Evolutionary conservation across 177 flowering plant genomes (phyloP).

Genomic region (Tripterygium wilfordii): DNA sequence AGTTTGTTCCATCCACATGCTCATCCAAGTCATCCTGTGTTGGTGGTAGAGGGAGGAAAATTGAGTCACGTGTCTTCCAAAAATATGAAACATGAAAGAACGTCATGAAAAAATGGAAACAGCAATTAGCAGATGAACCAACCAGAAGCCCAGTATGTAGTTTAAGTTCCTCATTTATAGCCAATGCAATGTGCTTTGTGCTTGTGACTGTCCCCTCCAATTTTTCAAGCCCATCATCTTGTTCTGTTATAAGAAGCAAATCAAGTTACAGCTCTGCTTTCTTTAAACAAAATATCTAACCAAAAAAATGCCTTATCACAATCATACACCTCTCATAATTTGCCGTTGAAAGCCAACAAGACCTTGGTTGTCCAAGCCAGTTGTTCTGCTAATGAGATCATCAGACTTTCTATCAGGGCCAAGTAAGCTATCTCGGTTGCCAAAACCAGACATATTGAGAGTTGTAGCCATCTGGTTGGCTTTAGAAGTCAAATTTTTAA

Average conservation of each 20-base stretch:
- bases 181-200: conserved; percentile 86
- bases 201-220: conserved; percentile 75
- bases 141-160: conserved; percentile 78
- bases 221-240: conserved; percentile 90
- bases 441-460: conserved; percentile 76
- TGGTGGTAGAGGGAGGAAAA: background rate
- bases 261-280: background rate
- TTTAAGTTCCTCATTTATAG: conserved; percentile 83
- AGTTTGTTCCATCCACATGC: conserved; percentile 73
- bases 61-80: background rate
- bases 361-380: conserved; percentile 73
- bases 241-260: conserved; percentile 46
- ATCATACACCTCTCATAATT: conserved; percentile 68
- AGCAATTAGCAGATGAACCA: conserved; percentile 15
- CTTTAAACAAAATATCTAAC: background rate
- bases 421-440: conserved; percentile 70
- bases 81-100: background rate
- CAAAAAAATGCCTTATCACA: background rate
- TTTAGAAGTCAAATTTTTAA: conserved; percentile 61
- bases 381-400: conserved; percentile 53
- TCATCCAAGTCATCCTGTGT: conserved; percentile 82
- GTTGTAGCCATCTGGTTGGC: conserved; percentile 72
- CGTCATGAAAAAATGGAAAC: background rate
- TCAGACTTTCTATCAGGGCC: conserved; percentile 64
- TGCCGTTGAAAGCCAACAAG: conserved; percentile 82